Percentiles rank a stretch among this genome's conserved stretches.
phyloP scores from a whole-genome alignment of 768 basidiomycete genomes.

The Amanita molliuscula region DNA sequence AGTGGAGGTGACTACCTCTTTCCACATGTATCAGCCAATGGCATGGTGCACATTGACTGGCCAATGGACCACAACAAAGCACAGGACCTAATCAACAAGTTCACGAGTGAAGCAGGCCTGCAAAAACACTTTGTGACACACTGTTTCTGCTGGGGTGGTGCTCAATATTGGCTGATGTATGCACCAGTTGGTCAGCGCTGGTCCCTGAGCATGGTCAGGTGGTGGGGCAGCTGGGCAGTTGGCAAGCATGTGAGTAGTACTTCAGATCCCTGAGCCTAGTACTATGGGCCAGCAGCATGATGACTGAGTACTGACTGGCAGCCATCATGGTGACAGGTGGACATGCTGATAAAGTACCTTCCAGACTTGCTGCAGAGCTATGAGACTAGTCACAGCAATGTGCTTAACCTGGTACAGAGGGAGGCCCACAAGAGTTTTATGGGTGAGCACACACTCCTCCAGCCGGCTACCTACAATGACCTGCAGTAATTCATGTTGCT shows the following conservation, averaged over 20 bases:
- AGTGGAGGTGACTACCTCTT: constrained; percentile 22
- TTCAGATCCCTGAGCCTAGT: not conserved
- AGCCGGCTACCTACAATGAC: constrained; percentile 12
- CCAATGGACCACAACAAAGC: constrained; percentile 18
- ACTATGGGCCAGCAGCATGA: not conserved
- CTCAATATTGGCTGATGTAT: constrained; percentile 25
- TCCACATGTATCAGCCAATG: constrained; percentile 19
- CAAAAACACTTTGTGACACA: constrained; percentile 21
- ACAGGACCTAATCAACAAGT: constrained; percentile 19
- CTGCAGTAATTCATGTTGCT: constrained; percentile 1
- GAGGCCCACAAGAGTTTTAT: constrained; percentile 16
- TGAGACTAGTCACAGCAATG: constrained; percentile 19
- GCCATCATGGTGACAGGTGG: constrained; percentile 13
- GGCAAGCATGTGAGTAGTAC: constrained; percentile 22
- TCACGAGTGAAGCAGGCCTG: constrained; percentile 15
- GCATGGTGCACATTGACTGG: constrained; percentile 14
- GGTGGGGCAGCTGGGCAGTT: constrained; percentile 36
- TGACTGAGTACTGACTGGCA: not conserved
- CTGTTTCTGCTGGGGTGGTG: constrained; percentile 21
- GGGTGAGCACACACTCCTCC: constrained; percentile 12
- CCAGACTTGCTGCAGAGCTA: constrained; percentile 20
- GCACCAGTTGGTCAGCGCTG: constrained; percentile 24
- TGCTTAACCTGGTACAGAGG: constrained; percentile 14
- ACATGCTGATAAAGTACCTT: constrained; percentile 25
- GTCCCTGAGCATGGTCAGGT: constrained; percentile 21